phyloP scores from a whole-genome alignment of 139 green algal genomes.

The Chlamydomonas applanata region DNA sequence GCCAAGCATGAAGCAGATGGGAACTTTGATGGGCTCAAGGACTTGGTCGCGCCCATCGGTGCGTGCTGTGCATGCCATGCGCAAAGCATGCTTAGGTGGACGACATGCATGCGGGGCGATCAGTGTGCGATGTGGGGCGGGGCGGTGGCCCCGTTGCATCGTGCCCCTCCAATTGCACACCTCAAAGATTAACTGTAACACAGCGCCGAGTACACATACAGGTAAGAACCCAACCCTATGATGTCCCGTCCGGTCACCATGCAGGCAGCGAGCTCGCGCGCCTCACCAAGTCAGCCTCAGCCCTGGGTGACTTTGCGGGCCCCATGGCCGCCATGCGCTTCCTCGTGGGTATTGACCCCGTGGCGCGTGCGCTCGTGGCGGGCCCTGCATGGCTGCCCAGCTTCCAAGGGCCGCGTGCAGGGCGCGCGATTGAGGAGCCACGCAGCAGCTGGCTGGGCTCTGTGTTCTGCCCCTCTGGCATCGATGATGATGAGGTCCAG shows the following conservation, averaged over 20 bases:
- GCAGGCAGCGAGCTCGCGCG: constrained; percentile 53
- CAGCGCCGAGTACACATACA: no score
- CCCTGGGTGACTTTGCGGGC: constrained; percentile 64
- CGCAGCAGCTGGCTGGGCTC: constrained; percentile 69
- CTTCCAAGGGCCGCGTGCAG: constrained; percentile 15
- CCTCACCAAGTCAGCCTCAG: constrained; percentile 46
- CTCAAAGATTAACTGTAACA: no score
- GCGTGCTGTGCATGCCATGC: constrained; percentile 4
- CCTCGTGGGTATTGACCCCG: constrained; percentile 52
- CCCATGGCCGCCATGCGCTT: constrained; percentile 52
- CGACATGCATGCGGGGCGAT: no score
- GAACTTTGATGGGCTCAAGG: constrained; percentile 60
- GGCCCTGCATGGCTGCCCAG: constrained; percentile 49
- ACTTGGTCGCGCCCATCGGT: constrained; percentile 61
- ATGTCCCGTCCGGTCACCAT: not conserved
- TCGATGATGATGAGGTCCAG: constrained; percentile 26
- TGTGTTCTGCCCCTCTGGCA: constrained; percentile 55
- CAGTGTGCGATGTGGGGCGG: no score
- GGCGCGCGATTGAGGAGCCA: constrained; percentile 11
- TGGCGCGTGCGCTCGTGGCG: constrained; percentile 48
- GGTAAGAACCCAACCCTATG: no score
- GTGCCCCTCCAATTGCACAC: no score
- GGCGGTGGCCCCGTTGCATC: no score
- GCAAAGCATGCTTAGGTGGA: no score
- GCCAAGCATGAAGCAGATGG: constrained; percentile 37